Base-by-base conservation (phyloP, 257 asterid genomes). In the Penstemon eatonii region DNA sequence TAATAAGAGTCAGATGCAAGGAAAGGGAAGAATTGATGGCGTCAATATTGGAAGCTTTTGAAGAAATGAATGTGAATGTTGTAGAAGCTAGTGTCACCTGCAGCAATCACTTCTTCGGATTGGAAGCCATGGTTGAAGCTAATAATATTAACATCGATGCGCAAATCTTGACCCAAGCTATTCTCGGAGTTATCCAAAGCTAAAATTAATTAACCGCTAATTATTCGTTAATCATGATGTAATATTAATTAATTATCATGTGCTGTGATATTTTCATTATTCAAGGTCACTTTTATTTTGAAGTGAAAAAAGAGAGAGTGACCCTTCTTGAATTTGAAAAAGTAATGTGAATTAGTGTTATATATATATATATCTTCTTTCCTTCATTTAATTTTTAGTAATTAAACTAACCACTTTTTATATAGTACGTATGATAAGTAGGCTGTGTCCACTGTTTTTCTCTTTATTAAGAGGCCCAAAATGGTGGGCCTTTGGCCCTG, bases 81-180 rank as follows among this genome's bases (percentile, higher is more conserved):
- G 50, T 74, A 25, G 72, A 89, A 63, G 89, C 89, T 3, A 86
- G 71, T 46, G 76, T 79, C 53, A 55, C 74, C 45, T 78, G 82
- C 83, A 81, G 18, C 18, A 25, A 76, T 7, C 73, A 79, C 72
- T 73, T 85, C 49, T 91, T 91, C 45, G 75, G 71, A 8, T 76
- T 91, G 93, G 93, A 85, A 76, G 95, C 96, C 54, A 77, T 85
- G 77, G 77, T 87, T 5, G 86, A 82, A 73, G 82, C 82, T 59
- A 66, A 70, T 15, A 66, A 18, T 63, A 5, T 81, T 15, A 66
- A 18, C 60, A 5, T 81, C 47, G 89, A 82, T 56, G 82, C 75
- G 0, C 38, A 64, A 15, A 55, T 64, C 67, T 68, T 91, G 59
- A 82, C 69, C 65, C 67, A 65, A 49, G 78, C 85, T 15, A 65